Conservation (phyloP, 2,329 filamentous ascomycete species). For the Aciculosporium take region DNA sequence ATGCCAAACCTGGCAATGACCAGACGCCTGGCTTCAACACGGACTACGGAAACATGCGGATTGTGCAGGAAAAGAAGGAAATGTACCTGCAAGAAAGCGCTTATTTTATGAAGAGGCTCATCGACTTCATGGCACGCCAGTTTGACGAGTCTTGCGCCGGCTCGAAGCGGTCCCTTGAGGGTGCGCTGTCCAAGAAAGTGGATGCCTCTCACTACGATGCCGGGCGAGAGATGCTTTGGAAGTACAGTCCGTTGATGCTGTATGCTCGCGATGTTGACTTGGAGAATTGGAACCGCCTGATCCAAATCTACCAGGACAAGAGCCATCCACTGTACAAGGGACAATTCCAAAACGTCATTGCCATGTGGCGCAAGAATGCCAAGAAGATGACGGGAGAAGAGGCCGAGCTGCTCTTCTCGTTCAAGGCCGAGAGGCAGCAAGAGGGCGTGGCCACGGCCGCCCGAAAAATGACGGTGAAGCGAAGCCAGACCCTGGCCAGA, state of each 20-base stretch:
- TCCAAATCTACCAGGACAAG: constrained; percentile 68
- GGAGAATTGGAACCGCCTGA: constrained; percentile 64
- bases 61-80: constrained; percentile 87
- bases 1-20: constrained; percentile 28
- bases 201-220: constrained; percentile 57
- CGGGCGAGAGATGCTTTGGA: constrained; percentile 65
- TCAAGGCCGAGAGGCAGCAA: constrained; percentile 70
- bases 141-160: constrained; percentile 65
- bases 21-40: constrained; percentile 44
- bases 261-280: constrained; percentile 78
- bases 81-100: constrained; percentile 67
- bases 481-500: constrained; percentile 74
- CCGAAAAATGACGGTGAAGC: constrained; percentile 83
- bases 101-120: constrained; percentile 63
- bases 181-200: constrained; percentile 48
- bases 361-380: constrained; percentile 67
- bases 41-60: constrained; percentile 79
- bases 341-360: constrained; percentile 65
- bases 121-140: constrained; percentile 67
- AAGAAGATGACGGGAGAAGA: constrained; percentile 66
- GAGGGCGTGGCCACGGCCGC: constrained; percentile 64
- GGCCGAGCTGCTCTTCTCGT: constrained; percentile 73
- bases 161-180: constrained; percentile 49
- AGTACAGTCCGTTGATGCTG: constrained; percentile 73
- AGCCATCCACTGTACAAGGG: constrained; percentile 64